A percentile compares a stretch with the other conserved stretches of the same genome.
Evolutionary conservation across 2,329 filamentous ascomycete species (phyloP).

Genomic region (Raffaelea arxii): DNA sequence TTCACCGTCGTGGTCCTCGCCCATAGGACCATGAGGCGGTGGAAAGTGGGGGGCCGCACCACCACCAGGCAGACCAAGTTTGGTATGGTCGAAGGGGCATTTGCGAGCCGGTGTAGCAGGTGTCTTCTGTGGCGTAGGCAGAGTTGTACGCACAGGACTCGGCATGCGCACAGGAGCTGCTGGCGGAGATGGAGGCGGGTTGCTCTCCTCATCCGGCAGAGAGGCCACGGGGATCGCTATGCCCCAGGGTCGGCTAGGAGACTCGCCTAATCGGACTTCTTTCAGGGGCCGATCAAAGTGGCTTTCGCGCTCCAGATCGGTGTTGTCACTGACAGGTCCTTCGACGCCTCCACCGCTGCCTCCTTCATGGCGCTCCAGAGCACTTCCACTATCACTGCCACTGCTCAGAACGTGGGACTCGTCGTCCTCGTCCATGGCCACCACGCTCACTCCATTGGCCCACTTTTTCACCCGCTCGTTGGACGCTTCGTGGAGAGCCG

Average conservation of each 20-base stretch:
- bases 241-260: slow-evolving; percentile 86
- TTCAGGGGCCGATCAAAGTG: slow-evolving; percentile 80
- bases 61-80: slow-evolving; percentile 12
- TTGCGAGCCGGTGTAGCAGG: slow-evolving; percentile 23
- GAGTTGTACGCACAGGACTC: slow-evolving; percentile 17
- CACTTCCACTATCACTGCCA: not conserved
- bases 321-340: slow-evolving; percentile 16
- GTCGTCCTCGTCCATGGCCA: slow-evolving; percentile 25
- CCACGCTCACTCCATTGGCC: slow-evolving; percentile 66
- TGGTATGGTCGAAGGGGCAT: slow-evolving; percentile 43
- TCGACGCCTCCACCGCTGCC: slow-evolving; percentile 18
- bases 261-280: slow-evolving; percentile 88
- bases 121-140: slow-evolving; percentile 10
- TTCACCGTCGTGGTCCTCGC: not conserved
- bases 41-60: slow-evolving; percentile 3
- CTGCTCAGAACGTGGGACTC: slow-evolving; percentile 8
- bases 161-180: slow-evolving; percentile 47
- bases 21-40: not conserved
- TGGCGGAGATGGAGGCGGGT: slow-evolving; percentile 43
- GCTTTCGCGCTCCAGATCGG: slow-evolving; percentile 45
- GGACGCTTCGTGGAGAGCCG: slow-evolving; percentile 37
- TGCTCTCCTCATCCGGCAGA: slow-evolving; percentile 21
- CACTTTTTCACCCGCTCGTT: slow-evolving; percentile 74
- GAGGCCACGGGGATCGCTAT: slow-evolving; percentile 60
- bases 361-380: not conserved